phyloP scores from a whole-genome alignment of 108 stramenopile genomes.

The Parmales sp. region DNA sequence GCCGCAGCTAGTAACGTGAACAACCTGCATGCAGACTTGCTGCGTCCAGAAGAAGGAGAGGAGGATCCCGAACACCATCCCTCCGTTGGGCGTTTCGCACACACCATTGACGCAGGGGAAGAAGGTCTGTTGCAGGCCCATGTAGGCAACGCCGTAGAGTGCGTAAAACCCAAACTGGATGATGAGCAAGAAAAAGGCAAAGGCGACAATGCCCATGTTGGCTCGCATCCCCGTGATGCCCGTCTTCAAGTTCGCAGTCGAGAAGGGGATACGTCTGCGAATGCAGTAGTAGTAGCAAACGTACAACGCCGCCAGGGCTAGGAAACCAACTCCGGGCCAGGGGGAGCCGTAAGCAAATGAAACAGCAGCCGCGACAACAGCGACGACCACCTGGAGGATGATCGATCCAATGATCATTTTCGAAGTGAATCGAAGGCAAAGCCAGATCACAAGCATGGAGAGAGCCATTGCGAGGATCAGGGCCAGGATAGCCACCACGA shows the following conservation, averaged over 20 bases:
- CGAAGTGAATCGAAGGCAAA: constrained; percentile 45
- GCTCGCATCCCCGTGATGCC: constrained; percentile 52
- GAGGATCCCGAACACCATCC: constrained; percentile 51
- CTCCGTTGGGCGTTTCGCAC: constrained; percentile 37
- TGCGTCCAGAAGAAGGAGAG: constrained; percentile 63
- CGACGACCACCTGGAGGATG: constrained; percentile 27
- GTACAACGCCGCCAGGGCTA: constrained; percentile 33
- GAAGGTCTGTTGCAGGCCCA: constrained; percentile 29
- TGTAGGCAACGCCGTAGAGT: constrained; percentile 44
- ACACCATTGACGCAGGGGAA: constrained; percentile 26
- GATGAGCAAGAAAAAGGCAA: constrained; percentile 48
- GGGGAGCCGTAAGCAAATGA: constrained; percentile 20
- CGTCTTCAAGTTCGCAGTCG: constrained; percentile 54
- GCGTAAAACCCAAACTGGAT: constrained; percentile 42
- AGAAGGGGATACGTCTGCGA: constrained; percentile 65
- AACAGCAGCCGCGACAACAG: constrained; percentile 19
- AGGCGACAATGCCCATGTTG: constrained; percentile 48
- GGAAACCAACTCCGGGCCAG: constrained; percentile 26
- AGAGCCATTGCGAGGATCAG: neutral
- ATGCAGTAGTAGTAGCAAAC: constrained; percentile 55
- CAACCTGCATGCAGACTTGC: constrained; percentile 58
- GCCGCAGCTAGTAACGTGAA: constrained; percentile 67
- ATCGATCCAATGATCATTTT: constrained; percentile 51
- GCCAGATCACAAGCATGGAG: constrained; percentile 32
- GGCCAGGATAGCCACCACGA: neutral